Percentiles rank a stretch among this genome's conserved stretches.
Evolutionary conservation across 1,284 basidiomycete species (phyloP).

Genomic region (Coriolopsis trogii): DNA sequence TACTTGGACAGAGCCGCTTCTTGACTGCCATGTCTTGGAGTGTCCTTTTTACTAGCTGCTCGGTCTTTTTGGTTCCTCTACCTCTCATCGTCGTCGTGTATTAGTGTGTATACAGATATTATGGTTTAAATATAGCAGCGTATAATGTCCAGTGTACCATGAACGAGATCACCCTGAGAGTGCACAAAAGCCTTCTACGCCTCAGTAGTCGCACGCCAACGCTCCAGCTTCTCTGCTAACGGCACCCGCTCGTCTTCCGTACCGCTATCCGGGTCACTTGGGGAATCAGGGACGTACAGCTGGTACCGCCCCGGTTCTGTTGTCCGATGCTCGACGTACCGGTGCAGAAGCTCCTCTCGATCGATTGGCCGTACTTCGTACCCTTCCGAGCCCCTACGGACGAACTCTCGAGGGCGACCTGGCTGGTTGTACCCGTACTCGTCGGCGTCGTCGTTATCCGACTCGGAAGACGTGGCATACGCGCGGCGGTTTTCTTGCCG

Average conservation of each 20-base stretch:
- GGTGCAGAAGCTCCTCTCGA: constrained; percentile 61
- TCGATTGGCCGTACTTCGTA: constrained; percentile 67
- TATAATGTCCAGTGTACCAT: background rate
- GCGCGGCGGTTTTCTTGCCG: constrained; percentile 31
- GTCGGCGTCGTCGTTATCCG: constrained; percentile 42
- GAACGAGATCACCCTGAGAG: background rate
- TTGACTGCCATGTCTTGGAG: constrained; percentile 2
- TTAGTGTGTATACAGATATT: constrained; percentile 2
- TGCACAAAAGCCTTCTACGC: background rate
- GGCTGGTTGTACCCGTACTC: constrained; percentile 15
- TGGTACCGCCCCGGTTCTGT: constrained; percentile 60
- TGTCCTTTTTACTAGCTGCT: background rate
- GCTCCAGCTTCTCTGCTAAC: constrained; percentile 29
- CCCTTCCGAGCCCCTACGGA: constrained; percentile 79
- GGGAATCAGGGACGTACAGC: constrained; percentile 59
- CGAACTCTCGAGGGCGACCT: constrained; percentile 27
- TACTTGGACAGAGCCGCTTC: constrained; percentile 51
- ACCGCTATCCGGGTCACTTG: constrained; percentile 34
- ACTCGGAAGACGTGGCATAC: constrained; percentile 36
- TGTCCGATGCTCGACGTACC: constrained; percentile 56
- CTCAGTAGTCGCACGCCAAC: constrained; percentile 10
- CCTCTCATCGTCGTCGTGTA: background rate
- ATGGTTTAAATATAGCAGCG: constrained; percentile 1
- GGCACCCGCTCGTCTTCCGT: constrained; percentile 34
- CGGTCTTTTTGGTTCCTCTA: constrained; percentile 1